These are phyloP conservation scores for Leccinum aurantiacum DNA, from an alignment of 768 basidiomycete species.

Conservation along the genomic window DNA sequence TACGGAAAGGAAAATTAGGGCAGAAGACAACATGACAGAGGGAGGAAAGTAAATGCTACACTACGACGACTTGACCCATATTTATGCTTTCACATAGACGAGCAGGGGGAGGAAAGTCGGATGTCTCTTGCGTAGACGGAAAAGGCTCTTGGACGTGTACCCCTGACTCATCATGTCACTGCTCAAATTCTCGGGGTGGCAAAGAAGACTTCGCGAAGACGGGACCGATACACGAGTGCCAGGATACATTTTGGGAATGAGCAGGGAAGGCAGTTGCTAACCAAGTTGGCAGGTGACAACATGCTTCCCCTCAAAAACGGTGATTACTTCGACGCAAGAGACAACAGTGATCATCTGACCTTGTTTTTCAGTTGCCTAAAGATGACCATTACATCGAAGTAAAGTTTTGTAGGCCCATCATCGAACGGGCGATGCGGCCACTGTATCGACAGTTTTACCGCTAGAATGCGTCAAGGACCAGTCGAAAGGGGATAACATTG, in stretches of 20 bases:
- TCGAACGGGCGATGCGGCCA: too few relatives aligned
- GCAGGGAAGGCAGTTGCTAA: not conserved
- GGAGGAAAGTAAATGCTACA: not conserved
- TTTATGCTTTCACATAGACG: not conserved
- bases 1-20: constrained; percentile 19
- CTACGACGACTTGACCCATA: not conserved
- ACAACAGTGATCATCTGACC: not conserved
- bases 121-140: not conserved
- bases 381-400: not conserved
- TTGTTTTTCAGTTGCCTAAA: not conserved
- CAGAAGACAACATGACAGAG: constrained; percentile 21
- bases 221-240: not conserved
- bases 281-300: not conserved
- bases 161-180: not conserved
- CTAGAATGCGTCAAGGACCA: not conserved
- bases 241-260: not conserved
- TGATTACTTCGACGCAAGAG: not conserved
- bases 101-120: not conserved
- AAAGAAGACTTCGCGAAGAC: not conserved
- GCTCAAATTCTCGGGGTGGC: not conserved
- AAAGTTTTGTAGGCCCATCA: too few relatives aligned
- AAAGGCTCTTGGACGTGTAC: not conserved
- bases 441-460: too few relatives aligned
- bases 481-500: too few relatives aligned
- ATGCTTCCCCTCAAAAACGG: not conserved